phyloP scores from a whole-genome alignment of 768 basidiomycete genomes.

The Serendipita vermifera region DNA sequence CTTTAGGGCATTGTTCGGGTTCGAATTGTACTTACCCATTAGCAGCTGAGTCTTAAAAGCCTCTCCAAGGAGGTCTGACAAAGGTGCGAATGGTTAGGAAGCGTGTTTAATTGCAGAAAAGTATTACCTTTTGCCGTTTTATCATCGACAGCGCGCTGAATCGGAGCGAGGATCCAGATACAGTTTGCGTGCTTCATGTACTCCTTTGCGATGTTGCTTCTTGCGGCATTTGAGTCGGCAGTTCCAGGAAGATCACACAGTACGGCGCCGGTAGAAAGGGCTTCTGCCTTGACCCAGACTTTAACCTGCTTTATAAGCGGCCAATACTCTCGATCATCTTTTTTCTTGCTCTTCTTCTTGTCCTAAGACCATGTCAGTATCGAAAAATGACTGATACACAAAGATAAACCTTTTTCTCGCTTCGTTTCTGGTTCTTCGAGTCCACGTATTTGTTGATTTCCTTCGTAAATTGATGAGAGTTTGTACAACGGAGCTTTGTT shows the following conservation, averaged over 20 bases:
- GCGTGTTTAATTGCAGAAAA: not conserved
- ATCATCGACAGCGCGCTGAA: slow-evolving; percentile 50
- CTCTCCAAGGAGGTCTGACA: slow-evolving; percentile 44
- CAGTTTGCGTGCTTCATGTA: slow-evolving; percentile 56
- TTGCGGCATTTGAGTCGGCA: slow-evolving; percentile 51
- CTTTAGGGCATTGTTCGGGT: too few species aligned
- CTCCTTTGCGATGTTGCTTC: slow-evolving; percentile 48
- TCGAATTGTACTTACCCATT: slow-evolving; percentile 32
- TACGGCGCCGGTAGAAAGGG: slow-evolving; percentile 45
- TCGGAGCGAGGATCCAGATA: slow-evolving; percentile 56
- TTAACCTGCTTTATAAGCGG: slow-evolving; percentile 50
- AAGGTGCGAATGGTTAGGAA: not conserved
- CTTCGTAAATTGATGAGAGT: slow-evolving; percentile 40
- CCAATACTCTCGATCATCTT: slow-evolving; percentile 39
- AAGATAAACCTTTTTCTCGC: slow-evolving; percentile 34
- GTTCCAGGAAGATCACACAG: slow-evolving; percentile 54
- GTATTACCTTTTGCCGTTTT: slow-evolving; percentile 46
- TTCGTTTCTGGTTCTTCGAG: slow-evolving; percentile 45
- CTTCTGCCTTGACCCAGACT: slow-evolving; percentile 39
- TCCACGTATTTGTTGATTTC: slow-evolving; percentile 53
- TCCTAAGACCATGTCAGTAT: slow-evolving; percentile 18
- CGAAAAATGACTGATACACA: too few species aligned
- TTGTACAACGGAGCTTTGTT: slow-evolving; percentile 37
- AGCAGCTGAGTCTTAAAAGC: slow-evolving; percentile 51
- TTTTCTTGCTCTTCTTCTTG: slow-evolving; percentile 15